A percentile compares a stretch with the other conserved stretches of the same genome.
Evolutionary conservation across 768 basidiomycete genomes (phyloP).

Genomic region (Kwoniella botswanensis): DNA sequence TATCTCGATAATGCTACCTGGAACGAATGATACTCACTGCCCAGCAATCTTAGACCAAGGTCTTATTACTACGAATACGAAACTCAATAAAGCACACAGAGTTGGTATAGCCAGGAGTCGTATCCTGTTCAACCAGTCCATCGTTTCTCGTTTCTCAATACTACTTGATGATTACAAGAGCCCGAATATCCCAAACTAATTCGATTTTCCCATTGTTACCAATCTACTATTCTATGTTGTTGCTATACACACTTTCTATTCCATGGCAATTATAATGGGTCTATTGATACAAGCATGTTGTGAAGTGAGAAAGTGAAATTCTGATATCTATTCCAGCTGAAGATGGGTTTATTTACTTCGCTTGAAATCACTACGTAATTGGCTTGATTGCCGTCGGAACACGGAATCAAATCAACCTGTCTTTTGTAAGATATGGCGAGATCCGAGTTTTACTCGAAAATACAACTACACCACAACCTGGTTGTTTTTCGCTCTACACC

Average conservation of each 20-base stretch:
- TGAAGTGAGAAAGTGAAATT: background rate
- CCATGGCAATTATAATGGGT: background rate
- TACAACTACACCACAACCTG: background rate
- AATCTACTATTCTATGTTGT: background rate
- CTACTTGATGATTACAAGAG: background rate
- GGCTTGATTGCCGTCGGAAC: background rate
- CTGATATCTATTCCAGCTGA: background rate
- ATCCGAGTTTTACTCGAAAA: background rate
- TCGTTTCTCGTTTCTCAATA: slow-evolving; percentile 1
- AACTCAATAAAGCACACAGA: slow-evolving; percentile 44
- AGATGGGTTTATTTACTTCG: background rate
- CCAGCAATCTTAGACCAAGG: slow-evolving; percentile 36
- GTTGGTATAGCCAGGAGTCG: slow-evolving; percentile 35
- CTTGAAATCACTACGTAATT: background rate
- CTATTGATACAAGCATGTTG: background rate
- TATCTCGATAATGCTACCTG: background rate
- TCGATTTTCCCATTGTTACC: background rate
- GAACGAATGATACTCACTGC: slow-evolving; percentile 33
- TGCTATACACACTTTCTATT: background rate
- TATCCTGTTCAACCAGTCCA: slow-evolving; percentile 14
- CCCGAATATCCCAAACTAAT: background rate
- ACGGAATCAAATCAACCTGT: slow-evolving; percentile 15
- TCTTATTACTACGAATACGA: slow-evolving; percentile 38
- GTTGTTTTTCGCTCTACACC: background rate
- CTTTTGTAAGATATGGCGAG: too few species aligned